These are phyloP conservation scores for Litsea cubeba DNA, from an alignment of 164 flowering plant species.

Conservation along the genomic window DNA sequence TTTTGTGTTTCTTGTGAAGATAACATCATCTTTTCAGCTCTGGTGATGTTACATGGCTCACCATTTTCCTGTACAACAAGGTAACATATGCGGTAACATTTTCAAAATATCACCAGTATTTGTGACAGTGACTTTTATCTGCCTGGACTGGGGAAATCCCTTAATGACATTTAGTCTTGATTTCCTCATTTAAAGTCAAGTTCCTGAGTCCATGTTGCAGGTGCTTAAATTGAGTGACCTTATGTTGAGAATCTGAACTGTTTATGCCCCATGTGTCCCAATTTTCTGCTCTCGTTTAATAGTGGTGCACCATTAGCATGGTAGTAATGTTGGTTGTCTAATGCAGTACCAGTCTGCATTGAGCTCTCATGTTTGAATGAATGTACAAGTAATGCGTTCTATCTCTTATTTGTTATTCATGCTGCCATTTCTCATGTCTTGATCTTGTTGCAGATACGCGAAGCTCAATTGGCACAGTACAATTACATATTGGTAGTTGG, in stretches of 20 bases:
- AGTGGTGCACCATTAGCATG: background rate
- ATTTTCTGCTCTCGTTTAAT: background rate
- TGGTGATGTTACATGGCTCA: too few relatives aligned
- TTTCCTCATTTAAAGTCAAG: too few relatives aligned
- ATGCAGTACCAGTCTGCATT: background rate
- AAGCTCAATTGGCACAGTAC: conserved; percentile 95
- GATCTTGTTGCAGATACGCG: conserved; percentile 55
- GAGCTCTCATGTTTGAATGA: background rate
- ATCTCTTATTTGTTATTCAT: background rate
- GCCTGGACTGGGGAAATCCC: too few relatives aligned
- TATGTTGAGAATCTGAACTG: background rate
- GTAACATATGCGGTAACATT: too few relatives aligned
- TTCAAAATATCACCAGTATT: too few relatives aligned
- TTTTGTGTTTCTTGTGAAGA: too few relatives aligned
- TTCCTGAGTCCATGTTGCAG: background rate
- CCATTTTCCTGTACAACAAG: too few relatives aligned
- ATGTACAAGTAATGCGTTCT: background rate
- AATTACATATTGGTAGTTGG: conserved; percentile 95
- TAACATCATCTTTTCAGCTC: too few relatives aligned
- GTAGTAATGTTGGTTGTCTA: background rate
- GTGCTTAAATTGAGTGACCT: background rate
- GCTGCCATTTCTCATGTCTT: background rate
- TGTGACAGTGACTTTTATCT: too few relatives aligned
- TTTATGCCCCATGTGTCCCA: too few relatives aligned
- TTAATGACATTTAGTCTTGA: too few relatives aligned